These are phyloP conservation scores for Vanderwaltozyma yarrowii DNA, from an alignment of 805 yeast genomes.

Conservation along the genomic window DNA sequence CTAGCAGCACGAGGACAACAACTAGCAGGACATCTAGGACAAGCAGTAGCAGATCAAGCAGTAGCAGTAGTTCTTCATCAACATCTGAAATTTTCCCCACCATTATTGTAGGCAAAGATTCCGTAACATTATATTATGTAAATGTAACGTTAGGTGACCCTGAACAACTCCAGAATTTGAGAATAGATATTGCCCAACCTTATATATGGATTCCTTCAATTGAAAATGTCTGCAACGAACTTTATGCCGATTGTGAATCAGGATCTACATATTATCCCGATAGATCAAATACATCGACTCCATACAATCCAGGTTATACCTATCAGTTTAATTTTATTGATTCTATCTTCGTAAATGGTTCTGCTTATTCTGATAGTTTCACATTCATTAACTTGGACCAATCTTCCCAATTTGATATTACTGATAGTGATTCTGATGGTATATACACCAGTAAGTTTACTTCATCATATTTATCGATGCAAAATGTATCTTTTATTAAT, in stretches of 20 bases:
- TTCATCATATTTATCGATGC: constrained; percentile 8
- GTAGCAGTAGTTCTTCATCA: no score
- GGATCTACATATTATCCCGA: constrained; percentile 8
- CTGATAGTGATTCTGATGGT: not conserved
- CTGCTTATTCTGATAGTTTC: constrained; percentile 17
- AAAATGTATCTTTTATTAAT: constrained; percentile 28
- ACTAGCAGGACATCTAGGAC: no score
- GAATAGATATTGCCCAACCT: constrained; percentile 33
- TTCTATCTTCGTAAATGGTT: constrained; percentile 14
- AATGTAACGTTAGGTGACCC: constrained; percentile 28
- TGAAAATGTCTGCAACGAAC: constrained; percentile 4
- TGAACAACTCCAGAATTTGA: constrained; percentile 20
- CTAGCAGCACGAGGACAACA: no score
- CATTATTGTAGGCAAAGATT: constrained; percentile 18
- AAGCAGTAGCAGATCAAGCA: no score
- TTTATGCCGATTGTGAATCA: constrained; percentile 6
- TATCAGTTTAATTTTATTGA: constrained; percentile 19
- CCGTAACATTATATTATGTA: constrained; percentile 21
- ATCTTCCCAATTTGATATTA: not conserved
- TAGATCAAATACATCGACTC: constrained; percentile 12
- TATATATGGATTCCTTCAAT: constrained; percentile 29
- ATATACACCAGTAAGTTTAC: not conserved
- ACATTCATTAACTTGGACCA: constrained; percentile 7
- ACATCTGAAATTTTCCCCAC: constrained; percentile 9
- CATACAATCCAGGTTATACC: constrained; percentile 4